Evolutionary conservation across 495 filamentous ascomycete species (phyloP), one percentile per base, ranked within the genome.

Genomic region (Hyaloscypha bicolor): DNA sequence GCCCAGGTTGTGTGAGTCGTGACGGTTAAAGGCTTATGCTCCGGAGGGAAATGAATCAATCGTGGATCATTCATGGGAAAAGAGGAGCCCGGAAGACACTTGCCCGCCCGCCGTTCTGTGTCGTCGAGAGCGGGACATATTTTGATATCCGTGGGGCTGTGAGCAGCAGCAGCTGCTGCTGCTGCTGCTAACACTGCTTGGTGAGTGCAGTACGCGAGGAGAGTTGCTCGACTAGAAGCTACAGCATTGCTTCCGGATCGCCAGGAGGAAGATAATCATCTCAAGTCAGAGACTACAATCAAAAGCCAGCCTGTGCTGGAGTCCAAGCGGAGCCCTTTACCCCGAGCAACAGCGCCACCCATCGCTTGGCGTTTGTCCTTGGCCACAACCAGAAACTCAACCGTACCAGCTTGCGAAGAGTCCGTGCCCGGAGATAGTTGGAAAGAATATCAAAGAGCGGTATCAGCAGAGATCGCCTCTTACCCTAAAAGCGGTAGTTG

Each of bases 21-120:
- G 33, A n/a, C 52, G 39, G 9, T 42, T 52, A 29, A 56, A 64
- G 48, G 29, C 31, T 64, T 53, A 33, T 51, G 37, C 63, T 58
- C 52, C 55, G 63, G 5, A 19, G 55, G 21, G 32, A 58, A 48
- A 59, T 45, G 37, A 65, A 56, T 37, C 9, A 51, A 6, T 53
- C 22, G 16, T 22, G 39, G 35, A 11, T 56, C 29, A 30, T 56
- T 56, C 53, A 56, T 56, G 53, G 53, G 1, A 29, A 16, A 56
- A 56, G 42, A 14, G 9, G 48, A 57, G 14, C 22, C 51, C 45
- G 21, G 53, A 56, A 14, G 16, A 31, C 21, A n/a, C 19, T 56
- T 29, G 53, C 53, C 53, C 53, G 53, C 19, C 29, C 2, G 42
- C 53, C 53, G 29, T 29, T 16, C 9, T 25, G n/a, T 25, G 53